phyloP scores from a whole-genome alignment of 148 eudicot genomes.

The Fagopyrum esculentum region DNA sequence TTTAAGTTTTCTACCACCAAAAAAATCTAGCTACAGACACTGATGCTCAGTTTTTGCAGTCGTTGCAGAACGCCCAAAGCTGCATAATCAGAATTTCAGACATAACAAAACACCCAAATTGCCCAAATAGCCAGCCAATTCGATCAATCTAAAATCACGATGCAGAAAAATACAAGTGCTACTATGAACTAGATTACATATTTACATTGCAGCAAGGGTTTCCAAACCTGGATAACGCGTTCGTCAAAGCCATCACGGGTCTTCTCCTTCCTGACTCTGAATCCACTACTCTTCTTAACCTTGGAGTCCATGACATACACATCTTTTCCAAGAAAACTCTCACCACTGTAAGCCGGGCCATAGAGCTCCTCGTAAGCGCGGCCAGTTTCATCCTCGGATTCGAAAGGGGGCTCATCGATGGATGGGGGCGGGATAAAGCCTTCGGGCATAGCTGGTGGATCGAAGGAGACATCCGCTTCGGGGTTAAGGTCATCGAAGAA shows the following conservation, averaged over 20 bases:
- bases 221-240: slow-evolving; percentile 39
- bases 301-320: slow-evolving; percentile 63
- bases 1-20: background rate
- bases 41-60: background rate
- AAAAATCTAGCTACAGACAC: background rate
- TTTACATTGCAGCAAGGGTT: background rate
- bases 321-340: slow-evolving; percentile 51
- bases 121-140: background rate
- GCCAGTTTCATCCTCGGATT: slow-evolving; percentile 59
- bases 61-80: background rate
- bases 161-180: background rate
- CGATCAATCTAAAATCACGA: background rate
- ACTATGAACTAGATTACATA: background rate
- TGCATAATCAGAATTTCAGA: background rate
- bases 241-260: slow-evolving; percentile 83
- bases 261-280: slow-evolving; percentile 65
- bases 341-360: slow-evolving; percentile 81
- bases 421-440: slow-evolving; percentile 45
- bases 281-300: slow-evolving; percentile 48
- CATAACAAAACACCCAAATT: background rate
- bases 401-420: slow-evolving; percentile 66
- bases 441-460: slow-evolving; percentile 63
- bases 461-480: slow-evolving; percentile 38
- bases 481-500: slow-evolving; percentile 38
- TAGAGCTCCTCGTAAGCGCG: slow-evolving; percentile 80